Base-by-base conservation (phyloP, 495 filamentous ascomycete genomes). In the Hypoxylon intermedium region DNA sequence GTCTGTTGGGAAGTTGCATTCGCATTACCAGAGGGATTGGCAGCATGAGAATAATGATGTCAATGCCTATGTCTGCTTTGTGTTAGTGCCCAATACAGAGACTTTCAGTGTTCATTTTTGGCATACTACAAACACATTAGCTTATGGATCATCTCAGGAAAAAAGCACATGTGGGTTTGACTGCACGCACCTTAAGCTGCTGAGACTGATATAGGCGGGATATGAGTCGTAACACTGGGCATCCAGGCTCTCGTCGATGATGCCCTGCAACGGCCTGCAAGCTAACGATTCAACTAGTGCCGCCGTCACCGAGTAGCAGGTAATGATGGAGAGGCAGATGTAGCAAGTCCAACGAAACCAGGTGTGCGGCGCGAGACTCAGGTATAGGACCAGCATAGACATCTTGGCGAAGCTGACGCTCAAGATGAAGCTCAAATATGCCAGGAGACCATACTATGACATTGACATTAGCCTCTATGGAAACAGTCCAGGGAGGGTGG, bases 1-100 rank as follows among this genome's bases (percentile, higher is more conserved):
- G 80, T 21, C 71, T 71, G 30, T 18, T 73, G 0, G 81, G 77
- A n/a, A 83, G 60, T 50, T 82, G 78, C 13, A 82, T 67, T 19
- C 65, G 72, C 43, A 68, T 72, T 9, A 83, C 68, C 24, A 80
- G 72, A 0, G 78, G 81, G 71, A 84, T 80, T 2, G 81, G 81
- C 20, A 79, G 72, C 4, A 76, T 44, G 34, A 81, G 59, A 16
- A 81, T 77, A 19, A 71, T 37, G 15, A 73, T 46, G 33, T 72
- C 64, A 13, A 70, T 73, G 9, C 61, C 52, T 30, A 73, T 68
- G 30, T 72, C 67, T 70, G 79, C 19, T 4, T 7, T 33, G 15
- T 18, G 34, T 55, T 11, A 63, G 46, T 11, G 38, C 18, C 36
- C 9, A 34, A 13, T 6, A 3, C 5, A 24, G 4, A 30, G 12